Conservation (phyloP, 148 eudicot genomes). For the Suaeda aralocaspica region DNA sequence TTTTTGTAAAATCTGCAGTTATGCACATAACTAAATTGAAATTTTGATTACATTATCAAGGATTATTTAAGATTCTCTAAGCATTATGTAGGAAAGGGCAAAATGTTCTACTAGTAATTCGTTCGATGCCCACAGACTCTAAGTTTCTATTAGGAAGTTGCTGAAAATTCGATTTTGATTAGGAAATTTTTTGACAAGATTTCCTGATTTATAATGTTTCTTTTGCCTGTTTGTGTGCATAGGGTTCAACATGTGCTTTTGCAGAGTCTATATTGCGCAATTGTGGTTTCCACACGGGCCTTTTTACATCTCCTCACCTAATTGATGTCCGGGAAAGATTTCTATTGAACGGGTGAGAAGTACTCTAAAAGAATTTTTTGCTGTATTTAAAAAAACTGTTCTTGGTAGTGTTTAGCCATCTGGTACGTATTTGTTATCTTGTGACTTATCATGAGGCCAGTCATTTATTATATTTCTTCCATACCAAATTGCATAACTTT, state of each 20-base stretch:
- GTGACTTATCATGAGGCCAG: no score
- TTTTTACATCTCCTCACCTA: constrained; percentile 97
- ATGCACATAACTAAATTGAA: neutral
- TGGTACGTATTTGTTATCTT: neutral
- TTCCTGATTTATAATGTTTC: neutral
- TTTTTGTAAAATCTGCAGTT: neutral
- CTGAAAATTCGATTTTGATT: no score
- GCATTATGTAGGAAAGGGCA: neutral
- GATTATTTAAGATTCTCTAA: neutral
- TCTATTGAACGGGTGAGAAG: constrained; percentile 74
- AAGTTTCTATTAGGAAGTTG: no score
- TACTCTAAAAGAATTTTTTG: neutral
- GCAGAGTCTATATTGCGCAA: constrained; percentile 79
- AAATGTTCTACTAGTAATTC: no score
- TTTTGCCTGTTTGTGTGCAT: constrained; percentile 19
- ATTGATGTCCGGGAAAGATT: constrained; percentile 97
- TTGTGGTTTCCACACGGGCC: constrained; percentile 92
- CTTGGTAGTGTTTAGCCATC: neutral
- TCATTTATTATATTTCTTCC: neutral
- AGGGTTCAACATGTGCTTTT: constrained; percentile 97
- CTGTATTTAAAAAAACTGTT: neutral
- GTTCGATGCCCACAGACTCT: no score
- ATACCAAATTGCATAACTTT: neutral
- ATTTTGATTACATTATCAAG: neutral
- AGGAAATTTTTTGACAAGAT: no score